These are phyloP conservation scores for Pseudocercospora ulei DNA, from an alignment of 2,329 filamentous ascomycete genomes.

Conservation along the genomic window DNA sequence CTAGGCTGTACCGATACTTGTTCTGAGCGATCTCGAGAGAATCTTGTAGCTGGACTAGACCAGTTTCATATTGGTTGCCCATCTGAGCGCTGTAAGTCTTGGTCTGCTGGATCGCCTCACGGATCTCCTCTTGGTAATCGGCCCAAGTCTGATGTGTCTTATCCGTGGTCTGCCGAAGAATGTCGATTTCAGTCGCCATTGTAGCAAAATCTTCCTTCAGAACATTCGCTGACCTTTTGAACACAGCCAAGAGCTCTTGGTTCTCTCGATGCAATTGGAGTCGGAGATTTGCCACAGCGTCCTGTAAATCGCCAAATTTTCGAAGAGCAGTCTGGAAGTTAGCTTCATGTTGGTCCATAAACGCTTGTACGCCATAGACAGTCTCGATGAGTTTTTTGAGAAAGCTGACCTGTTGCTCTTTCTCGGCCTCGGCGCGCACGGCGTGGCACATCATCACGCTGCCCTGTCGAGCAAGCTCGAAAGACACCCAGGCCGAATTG, in stretches of 20 bases:
- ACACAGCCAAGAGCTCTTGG: not conserved
- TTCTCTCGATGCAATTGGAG: not conserved
- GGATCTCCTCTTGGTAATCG: not conserved
- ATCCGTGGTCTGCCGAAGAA: not conserved
- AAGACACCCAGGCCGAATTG: conserved; percentile 53
- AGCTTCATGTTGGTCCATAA: conserved; percentile 7
- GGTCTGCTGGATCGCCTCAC: not conserved
- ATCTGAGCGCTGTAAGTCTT: not conserved
- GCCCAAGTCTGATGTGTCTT: not conserved
- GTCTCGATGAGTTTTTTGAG: conserved; percentile 15
- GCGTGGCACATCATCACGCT: conserved; percentile 55
- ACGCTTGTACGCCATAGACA: conserved; percentile 3
- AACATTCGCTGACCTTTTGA: not conserved
- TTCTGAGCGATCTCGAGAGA: not conserved
- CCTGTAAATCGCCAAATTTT: not conserved
- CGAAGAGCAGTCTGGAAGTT: not conserved
- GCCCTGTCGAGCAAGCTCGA: conserved; percentile 53
- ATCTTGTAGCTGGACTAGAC: not conserved
- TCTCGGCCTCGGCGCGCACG: conserved; percentile 50
- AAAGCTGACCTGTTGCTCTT: conserved; percentile 33
- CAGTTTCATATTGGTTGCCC: not conserved
- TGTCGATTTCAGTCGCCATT: not conserved
- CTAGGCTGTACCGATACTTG: conserved; percentile 3
- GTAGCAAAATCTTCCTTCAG: not conserved
- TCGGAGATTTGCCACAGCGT: not conserved